Base-by-base conservation (phyloP, 345 rosid species). In the Abelmoschus esculentus region DNA sequence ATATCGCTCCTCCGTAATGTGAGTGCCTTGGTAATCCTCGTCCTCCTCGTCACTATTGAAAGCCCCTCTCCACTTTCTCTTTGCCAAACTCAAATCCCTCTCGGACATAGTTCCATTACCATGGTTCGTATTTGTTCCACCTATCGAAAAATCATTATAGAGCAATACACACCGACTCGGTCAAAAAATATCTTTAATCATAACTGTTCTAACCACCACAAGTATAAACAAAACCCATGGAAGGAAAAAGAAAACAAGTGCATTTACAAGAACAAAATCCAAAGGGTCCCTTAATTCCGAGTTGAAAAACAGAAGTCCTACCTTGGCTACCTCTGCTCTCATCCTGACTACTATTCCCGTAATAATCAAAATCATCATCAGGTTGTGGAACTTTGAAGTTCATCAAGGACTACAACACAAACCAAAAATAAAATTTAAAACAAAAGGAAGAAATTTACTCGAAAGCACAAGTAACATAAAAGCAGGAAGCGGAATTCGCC, bases 311-410 rank as follows among this genome's bases (percentile, higher is more conserved):
- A 55, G 31, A 63, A 62, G 62, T 28, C 67, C 69, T 80, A 91
- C 97, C 97, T 90, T 86, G 97, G 84, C 90, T 87, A 82, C 67
- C 67, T 62, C 67, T 40, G 86, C 92, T 88, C 81, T 90, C 97
- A 73, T 91, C 96, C 89, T 91, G 96, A 82, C 99, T 95, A 83
- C 96, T 89, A 79, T 84, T 88, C 84, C 84, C 96, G 76, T 91
- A 91, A 75, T 87, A 91, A 82, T 95, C 97, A 80, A 90, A 82
- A 73, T 91, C 99, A 80, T 88, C 96, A 73, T 95, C 96, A 64
- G 83, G 93, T 78, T 81, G 88, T 52, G 91, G 97, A 74, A 95
- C 82, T 84, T 80, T 85, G 78, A 87, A 90, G 86, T 85, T 95
- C 86, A 82, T 84, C 96, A 95, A 85, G 67, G 62, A 29, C 62